Percentiles rank a stretch among this genome's conserved stretches.
phyloP scores from a whole-genome alignment of 106 monocot species.

The Alisma plantagoaquatica region DNA sequence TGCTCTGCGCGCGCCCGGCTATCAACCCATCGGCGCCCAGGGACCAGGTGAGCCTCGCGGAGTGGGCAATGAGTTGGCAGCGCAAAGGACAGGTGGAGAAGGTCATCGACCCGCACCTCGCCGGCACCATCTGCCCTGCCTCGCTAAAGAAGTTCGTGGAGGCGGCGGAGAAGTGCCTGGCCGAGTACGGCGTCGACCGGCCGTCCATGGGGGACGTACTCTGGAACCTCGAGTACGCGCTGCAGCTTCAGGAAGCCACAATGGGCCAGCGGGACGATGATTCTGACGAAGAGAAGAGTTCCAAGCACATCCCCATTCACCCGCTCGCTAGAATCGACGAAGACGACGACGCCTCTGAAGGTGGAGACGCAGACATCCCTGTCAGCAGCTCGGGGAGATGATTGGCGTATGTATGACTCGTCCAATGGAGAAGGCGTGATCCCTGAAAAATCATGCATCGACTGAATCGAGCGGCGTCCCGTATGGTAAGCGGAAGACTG shows the following conservation, averaged over 20 bases:
- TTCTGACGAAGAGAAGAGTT: too few relatives aligned
- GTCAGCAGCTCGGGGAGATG: background rate
- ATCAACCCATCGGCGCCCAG: constrained; percentile 38
- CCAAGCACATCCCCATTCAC: too few relatives aligned
- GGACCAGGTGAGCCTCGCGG: constrained; percentile 56
- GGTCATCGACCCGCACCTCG: constrained; percentile 44
- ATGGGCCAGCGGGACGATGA: constrained; percentile 17
- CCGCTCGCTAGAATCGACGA: background rate
- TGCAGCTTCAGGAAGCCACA: constrained; percentile 53
- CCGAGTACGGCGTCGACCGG: constrained; percentile 45
- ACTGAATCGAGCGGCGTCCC: too few relatives aligned
- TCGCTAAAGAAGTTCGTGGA: constrained; percentile 59
- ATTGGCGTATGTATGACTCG: too few relatives aligned
- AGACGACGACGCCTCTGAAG: background rate
- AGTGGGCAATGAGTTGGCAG: constrained; percentile 54
- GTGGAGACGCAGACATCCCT: background rate
- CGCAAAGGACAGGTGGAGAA: constrained; percentile 37
- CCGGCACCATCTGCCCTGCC: constrained; percentile 18
- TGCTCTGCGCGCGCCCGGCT: constrained; percentile 47
- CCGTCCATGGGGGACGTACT: constrained; percentile 70
- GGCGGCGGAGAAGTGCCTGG: constrained; percentile 69
- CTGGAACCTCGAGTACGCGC: constrained; percentile 65
- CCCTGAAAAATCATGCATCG: too few relatives aligned
- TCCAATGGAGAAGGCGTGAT: too few relatives aligned
- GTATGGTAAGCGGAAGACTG: too few relatives aligned